phyloP scores from a whole-genome alignment of 495 filamentous ascomycete species.

The Schizothecium vesticola region DNA sequence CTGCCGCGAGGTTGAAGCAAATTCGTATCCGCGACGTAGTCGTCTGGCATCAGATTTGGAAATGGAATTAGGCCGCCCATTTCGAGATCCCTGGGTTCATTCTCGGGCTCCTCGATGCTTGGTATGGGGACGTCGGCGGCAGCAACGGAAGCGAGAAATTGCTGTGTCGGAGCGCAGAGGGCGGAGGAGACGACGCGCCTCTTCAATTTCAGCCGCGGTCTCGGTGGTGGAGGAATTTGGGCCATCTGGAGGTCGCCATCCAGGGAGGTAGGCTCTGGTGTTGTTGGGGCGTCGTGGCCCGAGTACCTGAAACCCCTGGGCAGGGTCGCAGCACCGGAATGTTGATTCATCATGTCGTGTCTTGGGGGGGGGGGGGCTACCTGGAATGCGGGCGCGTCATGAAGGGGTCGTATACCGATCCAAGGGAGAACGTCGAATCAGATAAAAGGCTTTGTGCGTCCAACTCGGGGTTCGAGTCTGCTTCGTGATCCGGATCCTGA shows the following conservation, averaged over 20 bases:
- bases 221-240: conserved; percentile 37
- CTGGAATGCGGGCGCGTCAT: conserved; percentile 26
- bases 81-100: conserved; percentile 29
- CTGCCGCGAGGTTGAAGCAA: conserved; percentile 26
- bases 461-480: conserved; percentile 5
- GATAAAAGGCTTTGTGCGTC: conserved; percentile 11
- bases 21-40: conserved; percentile 30
- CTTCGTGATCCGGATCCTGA: background rate
- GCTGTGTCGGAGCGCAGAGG: conserved; percentile 47
- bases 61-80: conserved; percentile 27
- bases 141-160: conserved; percentile 53
- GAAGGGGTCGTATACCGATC: conserved; percentile 7
- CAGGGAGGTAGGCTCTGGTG: conserved; percentile 38
- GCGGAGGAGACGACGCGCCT: conserved; percentile 41
- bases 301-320: conserved; percentile 37
- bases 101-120: conserved; percentile 44
- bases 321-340: conserved; percentile 37
- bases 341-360: conserved; percentile 37
- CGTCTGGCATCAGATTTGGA: conserved; percentile 19
- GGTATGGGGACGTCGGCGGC: conserved; percentile 52
- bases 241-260: conserved; percentile 31
- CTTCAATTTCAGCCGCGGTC: conserved; percentile 42
- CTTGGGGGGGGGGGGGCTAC: conserved; percentile 1
- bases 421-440: conserved; percentile 6
- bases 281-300: conserved; percentile 34